These are phyloP conservation scores for Diaporthe sp. DNA, from an alignment of 2,329 filamentous ascomycete species.

Conservation along the genomic window DNA sequence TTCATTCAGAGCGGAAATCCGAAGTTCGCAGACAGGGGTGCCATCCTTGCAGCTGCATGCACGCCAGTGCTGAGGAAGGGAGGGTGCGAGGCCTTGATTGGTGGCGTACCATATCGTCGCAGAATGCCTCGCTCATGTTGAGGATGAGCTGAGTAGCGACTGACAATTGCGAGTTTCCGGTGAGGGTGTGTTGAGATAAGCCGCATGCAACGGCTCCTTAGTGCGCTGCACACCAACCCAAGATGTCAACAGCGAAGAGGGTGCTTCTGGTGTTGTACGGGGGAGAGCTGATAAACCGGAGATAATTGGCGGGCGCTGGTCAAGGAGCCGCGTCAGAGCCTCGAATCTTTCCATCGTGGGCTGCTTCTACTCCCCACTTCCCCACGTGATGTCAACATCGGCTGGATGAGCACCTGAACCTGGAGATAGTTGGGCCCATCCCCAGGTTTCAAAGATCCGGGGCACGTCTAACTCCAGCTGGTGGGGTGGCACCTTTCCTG, in stretches of 20 bases:
- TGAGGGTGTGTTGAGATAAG: slow-evolving; percentile 1
- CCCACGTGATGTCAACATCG: slow-evolving; percentile 3
- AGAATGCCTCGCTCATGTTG: slow-evolving; percentile 25
- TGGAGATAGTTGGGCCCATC: slow-evolving; percentile 22
- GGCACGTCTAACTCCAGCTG: not conserved
- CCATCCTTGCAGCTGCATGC: slow-evolving; percentile 31
- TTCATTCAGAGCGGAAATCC: slow-evolving; percentile 11
- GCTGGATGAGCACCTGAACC: not conserved
- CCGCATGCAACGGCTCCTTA: slow-evolving; percentile 6
- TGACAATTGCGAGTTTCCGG: not conserved
- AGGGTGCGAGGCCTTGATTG: slow-evolving; percentile 26
- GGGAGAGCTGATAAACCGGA: not conserved
- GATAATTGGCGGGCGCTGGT: slow-evolving; percentile 18
- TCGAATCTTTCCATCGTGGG: slow-evolving; percentile 30
- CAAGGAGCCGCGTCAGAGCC: not conserved
- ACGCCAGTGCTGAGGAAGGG: slow-evolving; percentile 9
- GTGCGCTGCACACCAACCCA: not conserved
- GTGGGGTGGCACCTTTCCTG: not conserved
- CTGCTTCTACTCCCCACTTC: slow-evolving; percentile 31
- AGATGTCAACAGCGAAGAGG: not conserved
- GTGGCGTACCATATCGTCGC: slow-evolving; percentile 26
- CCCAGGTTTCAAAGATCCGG: slow-evolving; percentile 28
- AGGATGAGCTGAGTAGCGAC: slow-evolving; percentile 4
- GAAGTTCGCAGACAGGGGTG: slow-evolving; percentile 28
- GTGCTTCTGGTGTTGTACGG: not conserved